Conservation (phyloP, 768 basidiomycete genomes). For the Serendipita sp. region DNA sequence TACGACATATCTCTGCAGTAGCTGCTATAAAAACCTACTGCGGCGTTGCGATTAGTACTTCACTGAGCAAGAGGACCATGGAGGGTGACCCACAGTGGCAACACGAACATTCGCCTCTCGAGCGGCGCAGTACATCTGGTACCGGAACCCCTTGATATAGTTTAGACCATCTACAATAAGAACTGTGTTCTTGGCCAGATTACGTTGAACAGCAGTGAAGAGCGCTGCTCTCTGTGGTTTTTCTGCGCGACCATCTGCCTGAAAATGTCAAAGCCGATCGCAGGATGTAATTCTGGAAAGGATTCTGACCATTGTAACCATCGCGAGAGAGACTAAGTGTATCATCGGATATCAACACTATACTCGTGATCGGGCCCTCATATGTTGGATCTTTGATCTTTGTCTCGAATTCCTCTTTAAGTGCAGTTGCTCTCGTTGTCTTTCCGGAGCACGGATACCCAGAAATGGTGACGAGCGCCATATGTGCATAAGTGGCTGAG, state of each 20-base stretch:
- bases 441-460: conserved; percentile 87
- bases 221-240: conserved; percentile 76
- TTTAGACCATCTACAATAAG: conserved; percentile 84
- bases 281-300: not conserved
- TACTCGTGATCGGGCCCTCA: conserved; percentile 31
- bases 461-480: conserved; percentile 86
- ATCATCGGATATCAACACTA: conserved; percentile 57
- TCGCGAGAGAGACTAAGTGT: conserved; percentile 42
- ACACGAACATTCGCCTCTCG: conserved; percentile 71
- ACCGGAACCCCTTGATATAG: conserved; percentile 97
- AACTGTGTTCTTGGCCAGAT: conserved; percentile 54
- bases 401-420: conserved; percentile 39
- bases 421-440: conserved; percentile 48
- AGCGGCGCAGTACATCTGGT: conserved; percentile 95
- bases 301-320: conserved; percentile 54
- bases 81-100: conserved; percentile 53
- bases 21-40: conserved; percentile 60
- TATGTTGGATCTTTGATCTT: conserved; percentile 36
- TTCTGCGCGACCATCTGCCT: conserved; percentile 58
- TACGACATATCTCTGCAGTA: conserved; percentile 54
- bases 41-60: not conserved
- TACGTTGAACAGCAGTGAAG: conserved; percentile 68
- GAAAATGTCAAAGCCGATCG: conserved; percentile 5
- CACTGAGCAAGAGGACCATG: not conserved
- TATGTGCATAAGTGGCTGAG: conserved; percentile 18